These are phyloP conservation scores for Aspergillus wentii DNA, from an alignment of 495 filamentous ascomycete genomes.

Conservation along the genomic window DNA sequence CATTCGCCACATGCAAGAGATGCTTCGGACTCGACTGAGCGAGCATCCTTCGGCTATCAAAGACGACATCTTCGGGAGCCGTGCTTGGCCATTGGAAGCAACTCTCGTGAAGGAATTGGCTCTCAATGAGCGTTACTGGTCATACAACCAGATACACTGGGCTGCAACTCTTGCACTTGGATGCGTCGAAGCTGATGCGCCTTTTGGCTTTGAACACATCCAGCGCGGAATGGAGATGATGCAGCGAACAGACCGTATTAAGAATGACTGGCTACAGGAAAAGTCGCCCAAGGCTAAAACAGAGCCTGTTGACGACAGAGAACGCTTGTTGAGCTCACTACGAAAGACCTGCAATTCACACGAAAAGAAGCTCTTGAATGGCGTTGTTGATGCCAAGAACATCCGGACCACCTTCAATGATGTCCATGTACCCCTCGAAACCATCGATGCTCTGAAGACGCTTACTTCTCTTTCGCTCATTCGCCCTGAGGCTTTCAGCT, in stretches of 20 bases:
- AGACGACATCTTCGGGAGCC: constrained; percentile 25
- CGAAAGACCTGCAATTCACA: constrained; percentile 59
- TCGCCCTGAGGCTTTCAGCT: constrained; percentile 90
- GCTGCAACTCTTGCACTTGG: constrained; percentile 58
- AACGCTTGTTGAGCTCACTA: constrained; percentile 32
- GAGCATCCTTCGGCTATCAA: constrained; percentile 29
- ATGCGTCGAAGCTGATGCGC: constrained; percentile 34
- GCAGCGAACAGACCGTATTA: constrained; percentile 28
- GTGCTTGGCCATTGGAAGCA: constrained; percentile 33
- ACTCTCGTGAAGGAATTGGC: constrained; percentile 34
- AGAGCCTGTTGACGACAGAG: constrained; percentile 24
- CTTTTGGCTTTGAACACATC: constrained; percentile 37
- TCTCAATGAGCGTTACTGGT: constrained; percentile 51
- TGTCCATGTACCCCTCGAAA: constrained; percentile 75
- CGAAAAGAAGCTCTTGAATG: constrained; percentile 77
- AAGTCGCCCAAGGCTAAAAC: constrained; percentile 23
- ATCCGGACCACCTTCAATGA: constrained; percentile 83
- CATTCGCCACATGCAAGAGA: constrained; percentile 63
- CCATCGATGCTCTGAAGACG: constrained; percentile 82
- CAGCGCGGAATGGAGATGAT: constrained; percentile 32
- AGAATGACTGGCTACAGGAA: constrained; percentile 34
- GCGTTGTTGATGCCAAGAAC: constrained; percentile 73
- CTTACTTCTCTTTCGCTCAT: constrained; percentile 83
- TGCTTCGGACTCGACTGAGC: constrained; percentile 48
- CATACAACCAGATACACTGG: constrained; percentile 57